Evolutionary conservation across 768 basidiomycete genomes (phyloP), one percentile per base, ranked within the genome.

Genomic region (Leccinum subtestaceum): DNA sequence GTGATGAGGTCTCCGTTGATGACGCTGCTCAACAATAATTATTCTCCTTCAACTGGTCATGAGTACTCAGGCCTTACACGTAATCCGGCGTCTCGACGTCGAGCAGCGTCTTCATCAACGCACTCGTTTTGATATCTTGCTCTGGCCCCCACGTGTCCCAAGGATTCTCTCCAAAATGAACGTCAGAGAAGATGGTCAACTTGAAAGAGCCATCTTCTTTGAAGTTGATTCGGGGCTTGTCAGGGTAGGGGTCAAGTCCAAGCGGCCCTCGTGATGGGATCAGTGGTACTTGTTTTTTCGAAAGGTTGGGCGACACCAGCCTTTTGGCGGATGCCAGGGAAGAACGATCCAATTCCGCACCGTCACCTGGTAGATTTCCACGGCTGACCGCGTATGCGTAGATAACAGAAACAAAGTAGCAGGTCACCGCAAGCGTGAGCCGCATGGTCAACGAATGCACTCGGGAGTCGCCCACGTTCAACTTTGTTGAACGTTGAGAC

Each of bases 111-210:
- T 80, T 75, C 82, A 88, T 87, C 58, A 91, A 67, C 5, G 72
- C 72, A 10, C 77, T 78, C 59, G 86, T 89, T 46, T 87, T 86
- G 25, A 74, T 69, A 60, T 91, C 89, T 63, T 91, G 86, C 62
- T 79, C 74, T 19, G 84, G 84, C 0, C 89, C 88, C 83, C 85
- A 87, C 8, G 60, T 69, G 55, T 85, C 84, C 83, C 84, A 86
- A 8, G 87, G 86, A 63, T 88, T 86, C 71, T 91, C 89, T 27
- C 89, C 89, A 60, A 80, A 89, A 66, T 91, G 89, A 31, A 90
- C 70, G 64, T 91, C 89, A 7, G 87, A 88, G 69, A 91, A 89
- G 6, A 89, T 78, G 13, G 84, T 86, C 49, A 91, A 64, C 71
- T 88, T 89, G 78, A 91, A 88, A 1, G 82, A 82, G 2, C 84